Base-by-base conservation (phyloP, 345 rosid genomes). In the Carallia pectinifolia region DNA sequence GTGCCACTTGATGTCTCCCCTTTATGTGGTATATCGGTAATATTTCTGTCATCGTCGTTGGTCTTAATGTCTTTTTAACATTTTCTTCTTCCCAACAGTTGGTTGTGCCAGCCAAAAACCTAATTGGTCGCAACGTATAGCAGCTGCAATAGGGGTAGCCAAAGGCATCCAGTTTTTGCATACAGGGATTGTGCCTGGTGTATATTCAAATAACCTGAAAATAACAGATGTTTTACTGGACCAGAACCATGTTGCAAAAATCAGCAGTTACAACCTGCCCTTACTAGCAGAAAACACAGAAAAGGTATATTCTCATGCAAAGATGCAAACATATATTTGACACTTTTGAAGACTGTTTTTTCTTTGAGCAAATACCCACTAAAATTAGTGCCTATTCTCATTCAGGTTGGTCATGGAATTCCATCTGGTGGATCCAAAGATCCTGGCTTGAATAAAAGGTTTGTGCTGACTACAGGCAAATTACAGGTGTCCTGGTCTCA, bases 121-220 rank as follows among this genome's bases (percentile, higher is more conserved):
- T 37, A 81, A 87, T 19, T 95, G 94, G 97, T 73, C 88, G 53
- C 97, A 92, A 71, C 91, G 98, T 65, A 87, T 88, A 75, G 78
- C 89, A 27, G 94, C 96, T 68, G 90, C 87, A 6, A 81, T 90
- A n/a, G 98, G 98, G 54, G 87, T 90, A 34, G 97, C 96, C 4
- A 92, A 82, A 80, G 97, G 98, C 30, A 85, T 91, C 66, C 93
- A 91, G 62, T 94, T 90, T 81, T 77, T 94, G 86, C 98, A 94
- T 81, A 87, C 97, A 0, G 96, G 96, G 70, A 87, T 90, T 23
- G 89, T 94, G 18, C 97, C 97, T 1, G 97, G 96, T 54, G 82
- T 92, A 74, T 89, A 79, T 73, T 80, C 92, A 0, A 95, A 95
- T 75, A 85, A 88, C 79, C 74, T 95, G 78, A 95, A 87, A 54